phyloP scores from a whole-genome alignment of 2,329 filamentous ascomycete species.

The Fusarium tjaetaba region DNA sequence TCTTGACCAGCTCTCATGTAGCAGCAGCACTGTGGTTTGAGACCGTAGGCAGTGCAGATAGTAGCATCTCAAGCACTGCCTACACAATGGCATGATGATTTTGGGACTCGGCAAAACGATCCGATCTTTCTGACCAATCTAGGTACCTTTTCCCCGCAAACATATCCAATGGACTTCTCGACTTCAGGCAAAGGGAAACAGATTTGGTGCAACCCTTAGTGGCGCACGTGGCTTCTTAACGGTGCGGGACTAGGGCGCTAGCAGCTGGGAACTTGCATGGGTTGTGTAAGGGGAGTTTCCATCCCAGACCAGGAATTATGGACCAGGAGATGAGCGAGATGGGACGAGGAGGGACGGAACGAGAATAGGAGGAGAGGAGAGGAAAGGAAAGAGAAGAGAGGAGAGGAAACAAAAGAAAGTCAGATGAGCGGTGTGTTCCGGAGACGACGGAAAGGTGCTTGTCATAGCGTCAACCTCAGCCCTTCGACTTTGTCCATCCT shows the following conservation, averaged over 20 bases:
- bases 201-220: constrained; percentile 34
- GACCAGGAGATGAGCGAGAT: constrained; percentile 2
- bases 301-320: constrained; percentile 4
- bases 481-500: constrained; percentile 4
- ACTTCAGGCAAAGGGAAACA: constrained; percentile 16
- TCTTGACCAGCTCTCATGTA: constrained; percentile 12
- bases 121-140: constrained; percentile 40
- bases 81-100: constrained; percentile 21
- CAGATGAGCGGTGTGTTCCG: constrained; percentile 34
- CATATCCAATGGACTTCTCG: constrained; percentile 20
- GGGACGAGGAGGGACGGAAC: constrained; percentile 10
- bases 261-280: constrained; percentile 32
- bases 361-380: constrained; percentile 5
- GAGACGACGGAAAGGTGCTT: constrained; percentile 16
- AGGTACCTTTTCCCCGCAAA: constrained; percentile 34
- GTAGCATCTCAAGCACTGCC: not conserved
- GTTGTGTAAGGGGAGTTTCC: constrained; percentile 23
- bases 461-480: constrained; percentile 31
- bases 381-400: constrained; percentile 9
- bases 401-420: constrained; percentile 23
- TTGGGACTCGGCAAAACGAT: constrained; percentile 32
- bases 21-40: constrained; percentile 23
- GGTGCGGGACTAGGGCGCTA: constrained; percentile 45
- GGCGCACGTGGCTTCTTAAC: constrained; percentile 45
- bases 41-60: constrained; percentile 7